These are phyloP conservation scores for Corylus avellana DNA, from an alignment of 306 rosid genomes.

Conservation along the genomic window DNA sequence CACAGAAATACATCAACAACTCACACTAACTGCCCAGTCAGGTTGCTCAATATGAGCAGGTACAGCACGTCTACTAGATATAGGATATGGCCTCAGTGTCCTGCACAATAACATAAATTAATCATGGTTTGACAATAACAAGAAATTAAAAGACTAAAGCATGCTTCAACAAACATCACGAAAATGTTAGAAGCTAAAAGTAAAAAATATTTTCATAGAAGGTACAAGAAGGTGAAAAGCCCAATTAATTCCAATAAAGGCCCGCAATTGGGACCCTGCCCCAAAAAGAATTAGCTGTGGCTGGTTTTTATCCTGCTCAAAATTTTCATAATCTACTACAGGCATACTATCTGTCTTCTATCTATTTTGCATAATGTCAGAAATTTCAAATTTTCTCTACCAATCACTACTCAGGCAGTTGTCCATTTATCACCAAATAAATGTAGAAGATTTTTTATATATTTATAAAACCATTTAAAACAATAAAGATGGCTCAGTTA, in stretches of 20 bases:
- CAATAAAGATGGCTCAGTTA: background rate
- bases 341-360: background rate
- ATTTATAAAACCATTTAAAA: background rate
- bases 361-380: background rate
- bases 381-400: background rate
- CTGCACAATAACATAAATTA: conserved; percentile 47
- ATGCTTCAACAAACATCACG: background rate
- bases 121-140: conserved; percentile 13
- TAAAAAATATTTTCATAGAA: background rate
- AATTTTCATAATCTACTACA: background rate
- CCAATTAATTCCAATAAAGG: background rate
- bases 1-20: conserved; percentile 27
- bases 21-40: conserved; percentile 93
- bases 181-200: background rate
- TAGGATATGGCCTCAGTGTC: conserved; percentile 78
- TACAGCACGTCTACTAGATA: conserved; percentile 56
- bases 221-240: background rate
- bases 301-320: background rate
- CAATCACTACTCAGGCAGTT: background rate
- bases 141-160: background rate
- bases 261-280: background rate
- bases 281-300: background rate
- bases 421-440: background rate
- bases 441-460: background rate
- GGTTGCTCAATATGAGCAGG: conserved; percentile 74